Base-by-base conservation (phyloP, 2,329 filamentous ascomycete genomes). In the Neonectria magnoliae region DNA sequence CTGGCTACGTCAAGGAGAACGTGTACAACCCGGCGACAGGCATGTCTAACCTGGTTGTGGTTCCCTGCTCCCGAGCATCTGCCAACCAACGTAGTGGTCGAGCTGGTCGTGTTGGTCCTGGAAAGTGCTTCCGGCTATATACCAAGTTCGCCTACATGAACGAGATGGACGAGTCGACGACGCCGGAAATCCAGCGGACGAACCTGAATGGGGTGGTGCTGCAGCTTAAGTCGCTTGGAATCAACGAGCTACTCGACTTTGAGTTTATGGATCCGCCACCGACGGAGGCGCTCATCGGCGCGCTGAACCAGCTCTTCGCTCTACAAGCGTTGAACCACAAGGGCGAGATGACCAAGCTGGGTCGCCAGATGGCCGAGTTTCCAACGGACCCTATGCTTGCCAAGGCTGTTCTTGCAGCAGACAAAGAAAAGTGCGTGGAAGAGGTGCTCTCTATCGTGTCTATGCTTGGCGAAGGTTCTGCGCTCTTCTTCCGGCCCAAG, bases 181-280 rank as follows among this genome's bases (percentile, higher is more conserved):
- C 92, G 0, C 96, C 96, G 0, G 96, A 98, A 77, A 97, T 99
- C 45, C 92, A 97, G 76, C 88, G 96, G 18, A 95, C 93, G 0
- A 97, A 97, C 68, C 85, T 99, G 11, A 95, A 92, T 71, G 87
- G 90, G 20, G 90, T 97, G 0, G 93, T 98, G 1, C 81, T 99
- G 25, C 88, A 94, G 66, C 83, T 99, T 9, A 98, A 97, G 76
- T 93, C 92, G 0, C 84, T 98, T 0, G 94, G 94, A 10, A 97
- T 99, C 77, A 93, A 97, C 76, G 92, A 98, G 73, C 84, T 99
- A 0, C 87, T 99, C 6, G 90, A 95, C 65, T 99, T 99, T 75
- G 94, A 98, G 76, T 98, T 97, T 73, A 94, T 98, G 89, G 95
- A 98, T 71, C 91, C 94, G 0, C 96, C 96, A 0, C 91, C 94